A percentile compares a stretch with the other conserved stretches of the same genome.
phyloP scores from a whole-genome alignment of 768 basidiomycete genomes.

The Tulasnella sp. region DNA sequence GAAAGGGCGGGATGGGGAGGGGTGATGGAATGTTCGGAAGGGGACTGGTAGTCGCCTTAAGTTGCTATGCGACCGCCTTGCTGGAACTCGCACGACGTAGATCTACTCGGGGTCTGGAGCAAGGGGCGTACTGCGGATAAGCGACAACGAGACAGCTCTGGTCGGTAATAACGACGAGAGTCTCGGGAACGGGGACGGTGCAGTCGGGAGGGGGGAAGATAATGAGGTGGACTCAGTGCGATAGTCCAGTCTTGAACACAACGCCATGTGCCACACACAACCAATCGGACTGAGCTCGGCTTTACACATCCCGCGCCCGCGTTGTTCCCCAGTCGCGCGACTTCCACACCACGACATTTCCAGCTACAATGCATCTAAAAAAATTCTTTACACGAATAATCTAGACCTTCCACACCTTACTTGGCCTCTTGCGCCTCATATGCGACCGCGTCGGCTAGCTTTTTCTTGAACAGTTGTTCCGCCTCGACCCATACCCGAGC shows the following conservation, averaged over 20 bases:
- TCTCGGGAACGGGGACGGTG: neutral
- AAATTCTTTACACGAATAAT: neutral
- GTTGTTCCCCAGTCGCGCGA: neutral
- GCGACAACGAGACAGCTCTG: conserved; percentile 21
- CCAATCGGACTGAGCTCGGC: conserved; percentile 11
- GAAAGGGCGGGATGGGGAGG: conserved; percentile 17
- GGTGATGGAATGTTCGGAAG: conserved; percentile 22
- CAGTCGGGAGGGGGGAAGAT: neutral
- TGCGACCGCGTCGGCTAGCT: conserved; percentile 56
- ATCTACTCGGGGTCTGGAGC: conserved; percentile 15
- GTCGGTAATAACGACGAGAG: neutral
- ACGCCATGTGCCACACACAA: neutral
- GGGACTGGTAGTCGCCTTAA: conserved; percentile 4
- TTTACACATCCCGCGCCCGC: neutral
- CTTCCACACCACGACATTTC: neutral
- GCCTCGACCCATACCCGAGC: conserved; percentile 89
- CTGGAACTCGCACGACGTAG: conserved; percentile 15
- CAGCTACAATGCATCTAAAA: neutral
- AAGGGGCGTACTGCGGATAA: conserved; percentile 12
- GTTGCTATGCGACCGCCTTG: neutral
- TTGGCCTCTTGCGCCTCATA: neutral
- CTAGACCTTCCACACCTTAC: neutral
- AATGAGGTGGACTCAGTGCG: conserved; percentile 22
- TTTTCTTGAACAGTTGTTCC: conserved; percentile 76
- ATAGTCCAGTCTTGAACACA: conserved; percentile 8